These are phyloP conservation scores for Pythium chondricola DNA, from an alignment of 352 stramenopile genomes.

Conservation along the genomic window DNA sequence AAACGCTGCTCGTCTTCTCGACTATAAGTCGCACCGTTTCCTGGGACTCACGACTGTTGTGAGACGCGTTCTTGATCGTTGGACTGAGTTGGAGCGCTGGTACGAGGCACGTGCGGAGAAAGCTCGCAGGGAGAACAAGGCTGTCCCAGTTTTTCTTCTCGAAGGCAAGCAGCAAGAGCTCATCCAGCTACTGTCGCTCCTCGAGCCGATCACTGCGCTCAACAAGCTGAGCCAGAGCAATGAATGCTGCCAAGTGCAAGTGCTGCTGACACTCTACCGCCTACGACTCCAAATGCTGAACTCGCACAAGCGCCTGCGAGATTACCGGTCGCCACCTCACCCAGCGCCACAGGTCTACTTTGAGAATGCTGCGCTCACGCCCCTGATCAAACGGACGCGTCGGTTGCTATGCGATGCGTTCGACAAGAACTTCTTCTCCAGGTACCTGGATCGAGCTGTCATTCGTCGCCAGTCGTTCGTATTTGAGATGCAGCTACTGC, in stretches of 20 bases:
- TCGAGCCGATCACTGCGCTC: slow-evolving; percentile 2
- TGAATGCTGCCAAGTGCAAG: not conserved
- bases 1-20: not conserved
- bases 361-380: not conserved
- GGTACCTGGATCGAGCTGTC: not conserved
- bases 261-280: slow-evolving; percentile 2
- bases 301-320: not conserved
- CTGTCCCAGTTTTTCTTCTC: not conserved
- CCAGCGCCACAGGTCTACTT: not conserved
- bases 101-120: not conserved
- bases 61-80: not conserved
- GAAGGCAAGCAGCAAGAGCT: not conserved
- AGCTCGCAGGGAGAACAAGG: not conserved
- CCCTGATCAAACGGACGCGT: not conserved
- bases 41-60: not conserved
- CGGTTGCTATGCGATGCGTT: not conserved
- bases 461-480: not conserved
- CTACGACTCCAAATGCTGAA: slow-evolving; percentile 1
- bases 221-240: slow-evolving; percentile 2
- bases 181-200: slow-evolving; percentile 2
- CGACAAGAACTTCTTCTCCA: slow-evolving; percentile 5
- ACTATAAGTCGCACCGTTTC: slow-evolving; percentile 10
- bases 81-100: not conserved
- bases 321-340: not conserved
- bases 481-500: slow-evolving; percentile 6